A percentile compares a stretch with the other conserved stretches of the same genome.
phyloP scores from a whole-genome alignment of 140 eudicot genomes.

The Senecio squalidus region DNA sequence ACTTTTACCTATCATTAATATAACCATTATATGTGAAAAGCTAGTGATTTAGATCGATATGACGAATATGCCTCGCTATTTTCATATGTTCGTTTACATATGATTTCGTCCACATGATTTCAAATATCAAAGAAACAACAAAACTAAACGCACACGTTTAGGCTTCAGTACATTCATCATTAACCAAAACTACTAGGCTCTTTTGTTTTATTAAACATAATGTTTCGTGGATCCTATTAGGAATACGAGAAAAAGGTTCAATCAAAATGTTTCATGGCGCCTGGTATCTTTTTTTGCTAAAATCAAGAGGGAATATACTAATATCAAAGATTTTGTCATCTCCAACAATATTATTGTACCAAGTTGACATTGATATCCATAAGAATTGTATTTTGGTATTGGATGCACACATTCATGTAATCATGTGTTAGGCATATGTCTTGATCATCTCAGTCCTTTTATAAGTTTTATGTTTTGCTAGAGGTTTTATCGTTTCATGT shows the following conservation, averaged over 20 bases:
- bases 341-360: too few relatives aligned
- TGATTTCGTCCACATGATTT: neutral
- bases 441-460: too few relatives aligned
- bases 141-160: neutral
- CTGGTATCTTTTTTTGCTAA: constrained; percentile 5
- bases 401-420: too few relatives aligned
- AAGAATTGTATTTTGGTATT: too few relatives aligned
- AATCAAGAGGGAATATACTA: too few relatives aligned
- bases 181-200: neutral
- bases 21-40: neutral
- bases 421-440: too few relatives aligned
- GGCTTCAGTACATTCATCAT: neutral
- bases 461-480: too few relatives aligned
- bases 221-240: constrained; percentile 5
- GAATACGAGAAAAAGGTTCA: constrained; percentile 1
- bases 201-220: neutral
- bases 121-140: neutral
- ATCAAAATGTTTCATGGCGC: constrained; percentile 8
- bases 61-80: neutral
- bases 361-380: too few relatives aligned
- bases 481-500: too few relatives aligned
- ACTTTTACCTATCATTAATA: neutral
- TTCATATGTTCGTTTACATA: neutral
- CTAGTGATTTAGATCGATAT: too few relatives aligned
- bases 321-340: too few relatives aligned